Evolutionary conservation across 2,329 filamentous ascomycete species (phyloP).

Genomic region (Fusarium anguioides): DNA sequence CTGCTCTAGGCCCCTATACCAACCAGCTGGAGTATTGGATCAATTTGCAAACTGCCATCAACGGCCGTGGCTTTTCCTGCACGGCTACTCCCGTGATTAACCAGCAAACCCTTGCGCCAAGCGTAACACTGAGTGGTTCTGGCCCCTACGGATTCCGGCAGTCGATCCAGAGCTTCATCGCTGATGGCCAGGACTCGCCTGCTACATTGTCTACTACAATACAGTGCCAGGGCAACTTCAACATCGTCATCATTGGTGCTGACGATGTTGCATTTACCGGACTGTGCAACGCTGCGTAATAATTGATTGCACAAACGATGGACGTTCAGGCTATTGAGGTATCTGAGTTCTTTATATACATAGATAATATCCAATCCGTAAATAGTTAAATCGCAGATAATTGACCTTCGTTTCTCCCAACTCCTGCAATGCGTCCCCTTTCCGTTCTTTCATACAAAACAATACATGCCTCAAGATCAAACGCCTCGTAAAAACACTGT

Average conservation of each 20-base stretch:
- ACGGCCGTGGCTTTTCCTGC: neutral
- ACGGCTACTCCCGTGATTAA: neutral
- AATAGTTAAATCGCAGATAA: neutral
- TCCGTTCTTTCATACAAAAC: neutral
- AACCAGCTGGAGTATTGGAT: constrained; percentile 8
- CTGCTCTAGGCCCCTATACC: neutral
- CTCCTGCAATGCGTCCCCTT: neutral
- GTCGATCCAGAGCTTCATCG: neutral
- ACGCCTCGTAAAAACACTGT: neutral
- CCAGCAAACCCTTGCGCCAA: neutral
- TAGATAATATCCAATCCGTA: neutral
- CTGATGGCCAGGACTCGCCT: neutral
- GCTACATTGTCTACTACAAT: neutral
- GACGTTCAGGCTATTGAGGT: no score
- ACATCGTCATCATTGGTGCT: neutral
- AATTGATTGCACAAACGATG: neutral
- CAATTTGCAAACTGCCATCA: neutral
- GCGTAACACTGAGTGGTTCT: neutral
- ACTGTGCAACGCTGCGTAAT: neutral
- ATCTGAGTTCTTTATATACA: no score
- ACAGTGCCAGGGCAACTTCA: neutral
- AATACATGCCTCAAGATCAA: neutral
- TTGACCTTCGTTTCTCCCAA: neutral
- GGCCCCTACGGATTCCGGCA: neutral
- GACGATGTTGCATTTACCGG: constrained; percentile 2